A percentile compares a stretch with the other conserved stretches of the same genome.
phyloP scores from a whole-genome alignment of 2,329 filamentous ascomycete genomes.

The Zymoseptoria passerinii region DNA sequence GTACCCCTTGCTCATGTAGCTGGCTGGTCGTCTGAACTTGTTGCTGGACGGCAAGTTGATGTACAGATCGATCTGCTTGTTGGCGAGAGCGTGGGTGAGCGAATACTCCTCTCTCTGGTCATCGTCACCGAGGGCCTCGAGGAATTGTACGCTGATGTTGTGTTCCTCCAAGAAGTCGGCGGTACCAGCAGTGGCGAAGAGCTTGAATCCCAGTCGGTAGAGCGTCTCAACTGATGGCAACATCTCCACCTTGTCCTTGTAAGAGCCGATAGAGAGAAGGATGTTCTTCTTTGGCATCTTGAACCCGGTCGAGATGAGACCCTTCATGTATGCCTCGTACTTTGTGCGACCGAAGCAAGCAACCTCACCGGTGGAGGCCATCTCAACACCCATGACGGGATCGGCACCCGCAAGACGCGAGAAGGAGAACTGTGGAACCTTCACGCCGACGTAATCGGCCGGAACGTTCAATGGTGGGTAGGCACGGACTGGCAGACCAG shows the following conservation, averaged over 20 bases:
- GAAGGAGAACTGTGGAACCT: conserved; percentile 98
- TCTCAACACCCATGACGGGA: conserved; percentile 93
- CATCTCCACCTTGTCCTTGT: conserved; percentile 98
- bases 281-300: conserved; percentile 93
- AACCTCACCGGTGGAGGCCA: conserved; percentile 98
- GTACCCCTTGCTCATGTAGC: conserved; percentile 98
- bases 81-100: conserved; percentile 88
- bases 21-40: conserved; percentile 89
- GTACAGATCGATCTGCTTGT: conserved; percentile 96
- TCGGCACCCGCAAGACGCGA: conserved; percentile 92
- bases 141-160: conserved; percentile 81
- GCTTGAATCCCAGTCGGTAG: conserved; percentile 83
- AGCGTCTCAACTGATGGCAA: conserved; percentile 84
- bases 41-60: conserved; percentile 99
- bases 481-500: conserved; percentile 68
- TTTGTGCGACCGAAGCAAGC: conserved; percentile 93
- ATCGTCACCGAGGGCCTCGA: conserved; percentile 73
- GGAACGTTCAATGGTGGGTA: conserved; percentile 73
- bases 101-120: conserved; percentile 94
- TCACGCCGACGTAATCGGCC: conserved; percentile 83
- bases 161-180: conserved; percentile 95
- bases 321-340: conserved; percentile 97
- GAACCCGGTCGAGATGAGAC: conserved; percentile 90
- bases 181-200: conserved; percentile 93
- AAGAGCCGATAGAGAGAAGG: conserved; percentile 87